Conservation (phyloP, 2,329 filamentous ascomycete genomes). For the Fusarium udum region DNA sequence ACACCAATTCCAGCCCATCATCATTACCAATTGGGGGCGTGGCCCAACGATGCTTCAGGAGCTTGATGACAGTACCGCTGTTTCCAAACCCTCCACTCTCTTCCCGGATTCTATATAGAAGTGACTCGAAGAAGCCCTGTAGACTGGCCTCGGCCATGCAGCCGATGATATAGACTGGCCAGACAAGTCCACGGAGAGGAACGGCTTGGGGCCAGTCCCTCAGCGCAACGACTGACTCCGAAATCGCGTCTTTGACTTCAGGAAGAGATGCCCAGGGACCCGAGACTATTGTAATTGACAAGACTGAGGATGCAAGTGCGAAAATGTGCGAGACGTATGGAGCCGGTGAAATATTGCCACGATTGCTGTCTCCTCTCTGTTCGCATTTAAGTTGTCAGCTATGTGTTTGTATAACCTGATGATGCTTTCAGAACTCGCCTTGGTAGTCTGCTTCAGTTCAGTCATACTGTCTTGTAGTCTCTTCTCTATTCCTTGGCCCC, state of each 20-base stretch:
- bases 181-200: not conserved
- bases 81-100: not conserved
- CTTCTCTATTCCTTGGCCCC: not conserved
- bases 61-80: not conserved
- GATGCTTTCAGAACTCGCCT: not conserved
- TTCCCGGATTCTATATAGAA: not conserved
- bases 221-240: not conserved
- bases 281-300: not conserved
- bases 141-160: not conserved
- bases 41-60: not conserved
- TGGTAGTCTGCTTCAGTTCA: not conserved
- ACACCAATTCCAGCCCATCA: not conserved
- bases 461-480: not conserved
- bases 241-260: not conserved
- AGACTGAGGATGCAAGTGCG: not conserved
- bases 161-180: not conserved
- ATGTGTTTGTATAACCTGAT: fast-evolving
- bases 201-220: not conserved
- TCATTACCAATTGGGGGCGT: fast-evolving
- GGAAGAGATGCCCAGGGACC: not conserved
- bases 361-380: not conserved
- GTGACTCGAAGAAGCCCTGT: not conserved
- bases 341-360: not conserved
- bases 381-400: not conserved
- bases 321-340: not conserved